A percentile compares a stretch with the other conserved stretches of the same genome.
phyloP scores from a whole-genome alignment of 2,329 filamentous ascomycete genomes.

The Colletotrichum chlorophyti region DNA sequence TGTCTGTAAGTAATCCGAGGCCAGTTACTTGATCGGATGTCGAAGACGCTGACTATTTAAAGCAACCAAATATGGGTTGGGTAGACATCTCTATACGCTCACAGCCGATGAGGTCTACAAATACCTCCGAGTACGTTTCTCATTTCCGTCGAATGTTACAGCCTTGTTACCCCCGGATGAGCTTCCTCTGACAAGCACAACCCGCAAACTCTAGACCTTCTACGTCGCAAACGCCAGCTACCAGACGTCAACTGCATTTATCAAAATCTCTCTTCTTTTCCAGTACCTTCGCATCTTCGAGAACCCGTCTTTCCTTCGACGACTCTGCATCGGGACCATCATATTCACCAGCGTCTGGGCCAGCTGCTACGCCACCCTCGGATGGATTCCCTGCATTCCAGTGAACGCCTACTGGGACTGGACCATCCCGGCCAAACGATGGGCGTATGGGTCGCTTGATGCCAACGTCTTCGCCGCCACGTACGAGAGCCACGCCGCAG shows the following conservation, averaged over 20 bases:
- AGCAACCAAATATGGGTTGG: conserved; percentile 36
- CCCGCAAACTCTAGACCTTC: conserved; percentile 34
- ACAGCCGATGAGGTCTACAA: conserved; percentile 16
- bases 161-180: not conserved
- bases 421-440: conserved; percentile 34
- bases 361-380: conserved; percentile 32
- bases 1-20: conserved; percentile 3
- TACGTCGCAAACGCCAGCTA: conserved; percentile 42
- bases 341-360: conserved; percentile 33
- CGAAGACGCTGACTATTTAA: not conserved
- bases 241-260: conserved; percentile 40
- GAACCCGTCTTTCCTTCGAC: conserved; percentile 34
- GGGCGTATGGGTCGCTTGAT: conserved; percentile 38
- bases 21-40: too few species aligned
- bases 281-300: conserved; percentile 46
- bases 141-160: not conserved
- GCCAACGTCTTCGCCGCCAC: conserved; percentile 36
- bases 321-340: conserved; percentile 22
- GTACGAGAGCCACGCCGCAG: conserved; percentile 39
- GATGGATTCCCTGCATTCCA: conserved; percentile 40
- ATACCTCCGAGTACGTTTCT: conserved; percentile 33
- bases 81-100: conserved; percentile 32
- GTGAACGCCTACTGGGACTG: conserved; percentile 30
- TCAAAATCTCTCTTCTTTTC: conserved; percentile 44
- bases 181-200: not conserved